These are phyloP conservation scores for Syzygium syzygioides DNA, from an alignment of 441 rosid genomes.

Conservation along the genomic window DNA sequence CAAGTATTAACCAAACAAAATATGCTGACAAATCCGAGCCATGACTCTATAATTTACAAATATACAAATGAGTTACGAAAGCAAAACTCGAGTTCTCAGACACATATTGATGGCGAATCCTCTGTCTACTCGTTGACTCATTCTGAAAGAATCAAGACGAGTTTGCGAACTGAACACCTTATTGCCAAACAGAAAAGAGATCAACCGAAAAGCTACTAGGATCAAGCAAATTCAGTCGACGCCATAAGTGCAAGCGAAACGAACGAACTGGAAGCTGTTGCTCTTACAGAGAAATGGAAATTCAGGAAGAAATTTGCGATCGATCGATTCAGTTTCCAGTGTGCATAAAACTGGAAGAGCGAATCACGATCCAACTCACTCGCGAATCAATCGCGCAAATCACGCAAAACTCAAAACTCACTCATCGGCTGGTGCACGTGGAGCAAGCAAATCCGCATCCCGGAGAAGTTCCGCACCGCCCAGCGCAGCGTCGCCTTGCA, in stretches of 20 bases:
- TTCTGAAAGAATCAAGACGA: background rate
- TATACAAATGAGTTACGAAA: background rate
- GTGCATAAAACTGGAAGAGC: background rate
- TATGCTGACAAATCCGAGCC: background rate
- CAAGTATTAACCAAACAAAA: background rate
- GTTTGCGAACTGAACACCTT: background rate
- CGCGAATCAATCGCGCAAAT: background rate
- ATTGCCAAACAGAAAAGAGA: background rate
- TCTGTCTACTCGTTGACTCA: background rate
- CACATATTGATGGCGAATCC: background rate
- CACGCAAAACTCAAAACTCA: conserved; percentile 27
- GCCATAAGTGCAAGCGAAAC: background rate
- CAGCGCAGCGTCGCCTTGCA: conserved; percentile 52
- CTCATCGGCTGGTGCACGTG: conserved; percentile 64
- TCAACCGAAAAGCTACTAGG: background rate
- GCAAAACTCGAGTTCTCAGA: background rate
- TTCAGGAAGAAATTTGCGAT: background rate
- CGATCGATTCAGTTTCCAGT: background rate
- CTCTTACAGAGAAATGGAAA: background rate
- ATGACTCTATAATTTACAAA: background rate
- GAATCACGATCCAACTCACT: background rate
- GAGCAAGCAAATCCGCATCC: conserved; percentile 70
- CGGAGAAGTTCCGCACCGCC: conserved; percentile 58
- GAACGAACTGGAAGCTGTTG: background rate
- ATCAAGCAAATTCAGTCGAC: background rate